A percentile compares a stretch with the other conserved stretches of the same genome.
These are phyloP conservation scores for Coelastrella sp. DNA, from an alignment of 139 green algal species.

Conservation along the genomic window DNA sequence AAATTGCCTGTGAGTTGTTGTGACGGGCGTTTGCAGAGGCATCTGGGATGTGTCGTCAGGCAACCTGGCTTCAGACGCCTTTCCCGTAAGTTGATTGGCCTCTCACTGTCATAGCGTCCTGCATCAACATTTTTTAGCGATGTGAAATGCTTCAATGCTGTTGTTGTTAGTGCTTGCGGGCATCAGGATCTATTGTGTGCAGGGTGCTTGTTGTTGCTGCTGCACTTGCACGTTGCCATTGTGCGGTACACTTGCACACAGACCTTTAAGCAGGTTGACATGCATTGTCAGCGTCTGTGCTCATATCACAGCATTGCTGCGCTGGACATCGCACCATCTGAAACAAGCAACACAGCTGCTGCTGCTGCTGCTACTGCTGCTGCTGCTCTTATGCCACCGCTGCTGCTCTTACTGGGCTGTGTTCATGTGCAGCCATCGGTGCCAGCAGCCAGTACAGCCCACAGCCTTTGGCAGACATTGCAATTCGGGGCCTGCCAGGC, in stretches of 20 bases:
- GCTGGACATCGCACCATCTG: too few relatives aligned
- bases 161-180: neutral
- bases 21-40: neutral
- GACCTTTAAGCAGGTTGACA: too few relatives aligned
- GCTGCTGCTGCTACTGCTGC: neutral
- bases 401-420: neutral
- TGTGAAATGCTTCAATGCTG: neutral
- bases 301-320: too few relatives aligned
- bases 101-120: neutral
- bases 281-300: too few relatives aligned
- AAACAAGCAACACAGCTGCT: too few relatives aligned
- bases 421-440: neutral
- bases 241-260: neutral
- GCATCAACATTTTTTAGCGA: neutral
- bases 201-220: neutral
- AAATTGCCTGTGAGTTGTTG: neutral
- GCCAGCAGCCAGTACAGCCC: neutral
- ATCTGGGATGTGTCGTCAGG: neutral
- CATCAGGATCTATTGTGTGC: neutral
- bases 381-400: neutral
- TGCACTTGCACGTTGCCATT: neutral
- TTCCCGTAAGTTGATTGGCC: slow-evolving; percentile 24
- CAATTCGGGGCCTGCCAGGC: slow-evolving; percentile 7
- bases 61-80: slow-evolving; percentile 1
- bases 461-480: slow-evolving; percentile 15